Base-by-base conservation (phyloP, 495 filamentous ascomycete genomes). In the Tuber calosporum region DNA sequence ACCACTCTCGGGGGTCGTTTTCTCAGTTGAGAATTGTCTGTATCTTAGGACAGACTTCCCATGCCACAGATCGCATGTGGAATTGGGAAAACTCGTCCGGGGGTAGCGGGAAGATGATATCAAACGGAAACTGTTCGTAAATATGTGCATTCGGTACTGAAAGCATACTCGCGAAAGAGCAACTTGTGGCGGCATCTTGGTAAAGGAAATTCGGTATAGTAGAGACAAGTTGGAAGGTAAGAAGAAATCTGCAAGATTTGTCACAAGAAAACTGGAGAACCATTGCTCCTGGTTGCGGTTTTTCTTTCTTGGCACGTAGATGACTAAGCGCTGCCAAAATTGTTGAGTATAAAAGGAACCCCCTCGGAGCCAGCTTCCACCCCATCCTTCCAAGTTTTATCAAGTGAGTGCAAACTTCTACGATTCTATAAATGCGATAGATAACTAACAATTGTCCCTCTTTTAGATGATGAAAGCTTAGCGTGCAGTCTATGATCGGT, bases 351-450 rank as follows among this genome's bases (percentile, higher is more conserved):
- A 77, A 67, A 75, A 34, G 20, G 11, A 4, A 6, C 26, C n/a
- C 41, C 62, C 30, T 19, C 3, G 22, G 39, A 26, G 22, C 83
- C 82, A 85, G 83, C 87, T 86, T 88, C 83, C 85, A 89, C 88
- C 89, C 85, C 86, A 95, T 96, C 93, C 93, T 96, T 97, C 93
- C 93, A 93, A 92, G 89, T 93, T 96, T 96, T 92, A 90, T 90
- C 89, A 85, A 84, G 94, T 98, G 85, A 89, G 93, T 86, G 75
- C 70, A 73, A 67, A 70, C 73, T 67, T 22, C 69, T n/a, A 53
- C 67, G 11, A 19, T 66, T 26, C 22, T 34, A 22, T 20, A 15
- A 34, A 58, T 26, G 17, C 17, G 15, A 34, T 20, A 4, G 34
- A 39, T 73, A 1, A 53, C 41, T 69, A 81, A 80, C 88, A 90